These are phyloP conservation scores for Sphenostylis stenocarpa DNA, from an alignment of 306 rosid genomes.

Conservation along the genomic window DNA sequence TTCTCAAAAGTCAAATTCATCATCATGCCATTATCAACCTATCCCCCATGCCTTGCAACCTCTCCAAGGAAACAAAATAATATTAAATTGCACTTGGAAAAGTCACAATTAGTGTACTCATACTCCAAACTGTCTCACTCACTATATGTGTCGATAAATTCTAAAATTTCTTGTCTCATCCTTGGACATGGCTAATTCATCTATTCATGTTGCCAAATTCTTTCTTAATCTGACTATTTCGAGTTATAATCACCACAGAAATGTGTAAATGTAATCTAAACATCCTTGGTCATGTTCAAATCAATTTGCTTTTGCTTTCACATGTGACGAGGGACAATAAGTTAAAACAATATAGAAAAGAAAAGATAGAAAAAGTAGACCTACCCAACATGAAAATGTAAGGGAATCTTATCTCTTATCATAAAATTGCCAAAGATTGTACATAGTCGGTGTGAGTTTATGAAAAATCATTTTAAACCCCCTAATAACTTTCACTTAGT, in stretches of 20 bases:
- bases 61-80: neutral
- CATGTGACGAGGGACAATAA: neutral
- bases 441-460: slow-evolving; percentile 25
- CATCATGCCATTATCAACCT: slow-evolving; percentile 48
- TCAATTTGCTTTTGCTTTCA: neutral
- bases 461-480: neutral
- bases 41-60: slow-evolving; percentile 22
- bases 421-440: slow-evolving; percentile 25
- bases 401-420: slow-evolving; percentile 37
- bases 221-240: neutral
- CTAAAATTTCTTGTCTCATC: neutral
- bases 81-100: slow-evolving; percentile 34
- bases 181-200: neutral
- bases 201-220: neutral
- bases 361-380: slow-evolving; percentile 15
- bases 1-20: slow-evolving; percentile 52
- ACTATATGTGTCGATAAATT: neutral
- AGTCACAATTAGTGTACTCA: slow-evolving; percentile 28
- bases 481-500: slow-evolving; percentile 22
- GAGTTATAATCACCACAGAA: neutral
- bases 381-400: slow-evolving; percentile 27
- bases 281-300: neutral
- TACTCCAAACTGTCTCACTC: slow-evolving; percentile 41
- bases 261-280: neutral
- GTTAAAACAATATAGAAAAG: neutral